A percentile compares a stretch with the other conserved stretches of the same genome.
phyloP scores from a whole-genome alignment of 805 yeast genomes.

The Komagataella phaffii region DNA sequence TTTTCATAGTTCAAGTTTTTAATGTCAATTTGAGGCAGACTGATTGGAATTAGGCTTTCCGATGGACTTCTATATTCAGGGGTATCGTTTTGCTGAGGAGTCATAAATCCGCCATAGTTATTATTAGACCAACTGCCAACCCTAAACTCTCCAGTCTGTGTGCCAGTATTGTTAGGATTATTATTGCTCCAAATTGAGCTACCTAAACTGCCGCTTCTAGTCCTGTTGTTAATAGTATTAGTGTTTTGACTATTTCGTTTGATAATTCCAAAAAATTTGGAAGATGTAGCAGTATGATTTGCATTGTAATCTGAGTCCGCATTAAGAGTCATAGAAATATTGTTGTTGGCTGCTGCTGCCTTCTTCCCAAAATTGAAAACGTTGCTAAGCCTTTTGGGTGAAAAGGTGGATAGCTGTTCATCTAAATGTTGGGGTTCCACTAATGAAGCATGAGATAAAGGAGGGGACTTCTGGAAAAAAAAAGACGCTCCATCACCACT shows the following conservation, averaged over 20 bases:
- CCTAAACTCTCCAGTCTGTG: not conserved
- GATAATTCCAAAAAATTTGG: slow-evolving; percentile 5
- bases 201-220: slow-evolving; percentile 20
- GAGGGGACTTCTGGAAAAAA: not conserved
- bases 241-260: not conserved
- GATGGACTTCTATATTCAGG: not conserved
- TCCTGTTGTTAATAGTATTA: slow-evolving; percentile 10
- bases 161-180: not conserved
- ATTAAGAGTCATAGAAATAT: not conserved
- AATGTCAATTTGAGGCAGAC: not conserved
- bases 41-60: not conserved
- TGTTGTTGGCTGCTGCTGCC: not conserved
- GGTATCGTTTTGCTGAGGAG: not conserved
- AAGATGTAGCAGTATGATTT: not conserved
- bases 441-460: not conserved
- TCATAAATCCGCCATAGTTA: not conserved
- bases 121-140: not conserved
- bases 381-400: slow-evolving; percentile 17
- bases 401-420: slow-evolving; percentile 6
- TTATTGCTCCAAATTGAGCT: slow-evolving; percentile 20
- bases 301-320: slow-evolving; percentile 1
- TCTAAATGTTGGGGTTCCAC: not conserved
- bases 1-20: not conserved
- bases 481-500: not conserved
- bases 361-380: slow-evolving; percentile 15